Evolutionary conservation across 495 filamentous ascomycete species (phyloP), one percentile per base, ranked within the genome.

Genomic region (Aspergillus bridgeri): DNA sequence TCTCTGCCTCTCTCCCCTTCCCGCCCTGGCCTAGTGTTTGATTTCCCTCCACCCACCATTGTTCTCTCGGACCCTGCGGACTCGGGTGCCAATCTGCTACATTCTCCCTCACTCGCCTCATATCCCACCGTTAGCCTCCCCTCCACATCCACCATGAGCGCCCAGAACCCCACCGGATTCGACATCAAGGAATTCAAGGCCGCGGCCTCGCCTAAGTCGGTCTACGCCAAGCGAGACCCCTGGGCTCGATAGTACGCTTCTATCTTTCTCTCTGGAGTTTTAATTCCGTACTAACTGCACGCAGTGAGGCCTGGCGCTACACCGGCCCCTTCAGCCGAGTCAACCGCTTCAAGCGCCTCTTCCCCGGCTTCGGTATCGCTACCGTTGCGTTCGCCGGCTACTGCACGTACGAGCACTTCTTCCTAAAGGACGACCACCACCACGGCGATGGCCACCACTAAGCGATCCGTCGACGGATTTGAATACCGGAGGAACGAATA

Each of bases 281-380:
- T 24, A 13, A 2, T 23, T 33, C 17, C 19, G 60, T 60, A 47
- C 65, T 67, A 49, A 73, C 47, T 17, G 6, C 43, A 46, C 48
- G 21, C 71, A 98, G 94, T 60, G 94, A 98, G 75, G 79, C 88
- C 69, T 98, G 94, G 94, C 86, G 94, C 65, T 97, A 95, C 78
- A 85, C 84, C 48, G 95, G 92, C 62, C 87, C 85, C 44, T 98
- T 97, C 81, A 86, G 85, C 56, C 83, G 93, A 53, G 89, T 75
- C 72, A 93, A 95, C 77, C 89, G 94, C 21, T 96, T 96, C 79
- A 89, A 83, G 74, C 77, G 83, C 55, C 77, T 85, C 54, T 88
- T 98, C 74, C 94, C 94, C 25, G 94, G 94, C 49, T 77, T 98
- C 50, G 95, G 94, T 47, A 94, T 90, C 60, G 94, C 91, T 5